A percentile compares a stretch with the other conserved stretches of the same genome.
phyloP scores from a whole-genome alignment of 352 stramenopile genomes.

The Phytophthora uliginosa region DNA sequence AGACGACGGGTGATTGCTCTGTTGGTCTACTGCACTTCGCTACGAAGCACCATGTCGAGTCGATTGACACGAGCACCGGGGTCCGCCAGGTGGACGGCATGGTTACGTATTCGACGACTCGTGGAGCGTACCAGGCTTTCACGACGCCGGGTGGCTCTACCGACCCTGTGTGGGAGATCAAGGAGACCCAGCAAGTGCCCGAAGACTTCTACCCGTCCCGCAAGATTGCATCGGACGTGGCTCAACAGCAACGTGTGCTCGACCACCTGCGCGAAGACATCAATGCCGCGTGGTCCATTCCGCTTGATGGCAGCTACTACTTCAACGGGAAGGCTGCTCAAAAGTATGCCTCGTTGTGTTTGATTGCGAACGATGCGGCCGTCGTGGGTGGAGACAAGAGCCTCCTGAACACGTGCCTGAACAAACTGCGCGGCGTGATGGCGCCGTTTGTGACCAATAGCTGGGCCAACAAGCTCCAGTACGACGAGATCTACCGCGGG shows the following conservation, averaged over 20 bases:
- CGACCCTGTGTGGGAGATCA: slow-evolving; percentile 51
- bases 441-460: slow-evolving; percentile 56
- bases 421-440: slow-evolving; percentile 52
- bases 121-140: slow-evolving; percentile 57
- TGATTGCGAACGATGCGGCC: slow-evolving; percentile 59
- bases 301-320: slow-evolving; percentile 69
- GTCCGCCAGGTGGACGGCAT: slow-evolving; percentile 47
- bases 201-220: slow-evolving; percentile 60
- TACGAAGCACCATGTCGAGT: slow-evolving; percentile 61
- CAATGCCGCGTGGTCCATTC: slow-evolving; percentile 53
- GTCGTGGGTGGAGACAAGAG: slow-evolving; percentile 50
- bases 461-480: slow-evolving; percentile 62
- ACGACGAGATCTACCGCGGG: slow-evolving; percentile 65
- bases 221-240: slow-evolving; percentile 38
- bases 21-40: slow-evolving; percentile 69
- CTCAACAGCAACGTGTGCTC: slow-evolving; percentile 48
- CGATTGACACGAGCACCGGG: slow-evolving; percentile 44
- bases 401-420: slow-evolving; percentile 50
- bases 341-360: slow-evolving; percentile 70
- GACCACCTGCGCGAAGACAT: slow-evolving; percentile 58
- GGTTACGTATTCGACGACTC: slow-evolving; percentile 60
- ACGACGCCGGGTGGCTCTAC: slow-evolving; percentile 33
- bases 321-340: slow-evolving; percentile 73
- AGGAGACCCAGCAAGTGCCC: slow-evolving; percentile 48
- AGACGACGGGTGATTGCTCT: slow-evolving; percentile 63